Evolutionary conservation across 2,329 filamentous ascomycete species (phyloP), one percentile per base, ranked within the genome.

Genomic region (Trichophyton simii): DNA sequence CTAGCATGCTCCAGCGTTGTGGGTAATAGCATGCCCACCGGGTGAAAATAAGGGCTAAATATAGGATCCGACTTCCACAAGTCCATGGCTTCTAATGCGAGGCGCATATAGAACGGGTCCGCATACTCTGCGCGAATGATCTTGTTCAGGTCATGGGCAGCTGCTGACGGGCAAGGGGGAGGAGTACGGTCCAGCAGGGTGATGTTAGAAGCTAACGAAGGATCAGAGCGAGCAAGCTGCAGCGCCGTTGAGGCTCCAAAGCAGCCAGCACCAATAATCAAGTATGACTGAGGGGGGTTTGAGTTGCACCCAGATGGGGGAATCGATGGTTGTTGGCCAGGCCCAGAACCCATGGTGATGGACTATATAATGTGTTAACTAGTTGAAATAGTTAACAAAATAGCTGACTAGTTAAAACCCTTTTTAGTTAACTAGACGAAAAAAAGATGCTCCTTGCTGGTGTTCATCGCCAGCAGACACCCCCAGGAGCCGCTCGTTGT

Each of bases 251-350:
- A 42, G 25, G 61, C 76, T 9, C 80, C 80, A 70, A 80, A 81
- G 0, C 79, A 80, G 4, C 80, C 80, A n/a, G 74, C 77, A 6
- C 79, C 79, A 55, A 81, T 67, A 46, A 81, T 77, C 20, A 81
- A 67, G 46, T 60, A 62, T n/a, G 34, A 38, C 34, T 38, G 34
- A 8, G 34, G 11, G 11, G 34, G 11, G 34, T 9, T 13, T 7
- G 46, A 48, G 44, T 20, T 48, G 44, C n/a, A 22, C n/a, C 5
- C 18, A 5, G 44, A 18, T 6, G 44, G 6, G 52, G 54, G 2
- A 22, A 36, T 13, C 18, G 34, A 44, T 18, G 34, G 34, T 20
- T 42, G 18, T 22, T 42, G 57, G 20, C 6, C 18, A 22, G 44
- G 44, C 18, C 8, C 34, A 13, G 57, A 44, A 44, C 13, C 34